Evolutionary conservation across 345 rosid genomes (phyloP).

Genomic region (Schrenkiella parvula): DNA sequence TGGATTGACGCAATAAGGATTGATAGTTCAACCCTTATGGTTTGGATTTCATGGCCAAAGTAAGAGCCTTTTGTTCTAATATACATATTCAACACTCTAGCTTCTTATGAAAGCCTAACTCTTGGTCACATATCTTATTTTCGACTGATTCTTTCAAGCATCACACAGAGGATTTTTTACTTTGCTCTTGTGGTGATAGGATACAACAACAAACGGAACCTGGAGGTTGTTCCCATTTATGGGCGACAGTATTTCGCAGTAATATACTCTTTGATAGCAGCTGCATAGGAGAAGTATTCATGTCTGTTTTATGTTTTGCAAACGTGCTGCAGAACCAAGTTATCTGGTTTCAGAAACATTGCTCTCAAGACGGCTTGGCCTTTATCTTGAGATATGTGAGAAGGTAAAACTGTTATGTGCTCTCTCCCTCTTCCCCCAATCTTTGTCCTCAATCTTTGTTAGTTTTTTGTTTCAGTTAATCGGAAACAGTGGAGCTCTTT

Average conservation of each 20-base stretch:
- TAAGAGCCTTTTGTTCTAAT: not conserved
- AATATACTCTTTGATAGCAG: not conserved
- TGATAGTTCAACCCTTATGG: not conserved
- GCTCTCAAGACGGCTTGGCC: not conserved
- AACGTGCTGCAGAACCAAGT: not conserved
- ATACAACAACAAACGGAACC: not conserved
- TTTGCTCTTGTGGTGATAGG: not conserved
- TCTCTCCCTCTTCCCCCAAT: not conserved
- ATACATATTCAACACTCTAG: not conserved
- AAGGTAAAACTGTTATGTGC: slow-evolving; percentile 5
- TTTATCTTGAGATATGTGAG: slow-evolving; percentile 8
- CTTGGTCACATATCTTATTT: not conserved
- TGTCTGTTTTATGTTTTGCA: not conserved
- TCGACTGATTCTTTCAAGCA: not conserved
- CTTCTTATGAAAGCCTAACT: not conserved
- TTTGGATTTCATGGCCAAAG: not conserved
- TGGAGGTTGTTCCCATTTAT: not conserved
- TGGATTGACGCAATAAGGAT: not conserved
- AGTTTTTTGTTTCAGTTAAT: not conserved
- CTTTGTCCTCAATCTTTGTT: no score
- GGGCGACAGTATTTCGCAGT: not conserved
- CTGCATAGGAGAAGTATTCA: not conserved
- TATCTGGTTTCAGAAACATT: not conserved
- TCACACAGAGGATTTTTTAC: not conserved
- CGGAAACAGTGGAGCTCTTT: not conserved